Evolutionary conservation across 2,329 filamentous ascomycete species (phyloP).

Genomic region (Fusarium armeniacum): DNA sequence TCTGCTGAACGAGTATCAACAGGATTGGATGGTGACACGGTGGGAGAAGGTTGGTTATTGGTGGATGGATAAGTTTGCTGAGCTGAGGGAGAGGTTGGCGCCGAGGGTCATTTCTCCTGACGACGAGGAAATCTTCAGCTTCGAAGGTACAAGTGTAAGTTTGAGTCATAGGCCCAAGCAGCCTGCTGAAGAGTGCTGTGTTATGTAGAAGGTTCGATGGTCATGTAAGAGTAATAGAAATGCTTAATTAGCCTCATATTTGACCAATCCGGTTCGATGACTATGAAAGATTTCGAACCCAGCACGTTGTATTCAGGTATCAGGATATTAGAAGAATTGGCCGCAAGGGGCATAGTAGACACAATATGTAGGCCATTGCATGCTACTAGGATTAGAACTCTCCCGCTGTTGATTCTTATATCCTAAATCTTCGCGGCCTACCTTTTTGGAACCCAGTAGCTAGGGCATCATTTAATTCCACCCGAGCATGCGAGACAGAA

Average conservation of each 20-base stretch:
- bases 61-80: slow-evolving; percentile 38
- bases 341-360: no score
- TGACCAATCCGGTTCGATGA: rapidly evolving
- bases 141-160: background rate
- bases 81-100: slow-evolving; percentile 21
- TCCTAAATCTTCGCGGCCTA: no score
- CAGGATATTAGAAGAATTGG: no score
- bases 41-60: slow-evolving; percentile 36
- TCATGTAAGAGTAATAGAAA: background rate
- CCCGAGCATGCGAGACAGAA: background rate
- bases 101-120: slow-evolving; percentile 10
- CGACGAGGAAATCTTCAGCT: slow-evolving; percentile 5
- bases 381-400: no score
- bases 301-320: background rate
- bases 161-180: background rate
- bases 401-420: no score
- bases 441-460: no score
- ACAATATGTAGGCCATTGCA: no score
- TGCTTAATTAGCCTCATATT: rapidly evolving
- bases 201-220: slow-evolving; percentile 14
- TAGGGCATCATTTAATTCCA: background rate
- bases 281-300: rapidly evolving
- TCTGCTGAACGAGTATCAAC: slow-evolving; percentile 33
- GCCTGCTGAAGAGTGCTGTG: slow-evolving; percentile 33
- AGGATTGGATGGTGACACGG: slow-evolving; percentile 33